Base-by-base conservation (phyloP, 768 basidiomycete species). In the Mycena belliarum region DNA sequence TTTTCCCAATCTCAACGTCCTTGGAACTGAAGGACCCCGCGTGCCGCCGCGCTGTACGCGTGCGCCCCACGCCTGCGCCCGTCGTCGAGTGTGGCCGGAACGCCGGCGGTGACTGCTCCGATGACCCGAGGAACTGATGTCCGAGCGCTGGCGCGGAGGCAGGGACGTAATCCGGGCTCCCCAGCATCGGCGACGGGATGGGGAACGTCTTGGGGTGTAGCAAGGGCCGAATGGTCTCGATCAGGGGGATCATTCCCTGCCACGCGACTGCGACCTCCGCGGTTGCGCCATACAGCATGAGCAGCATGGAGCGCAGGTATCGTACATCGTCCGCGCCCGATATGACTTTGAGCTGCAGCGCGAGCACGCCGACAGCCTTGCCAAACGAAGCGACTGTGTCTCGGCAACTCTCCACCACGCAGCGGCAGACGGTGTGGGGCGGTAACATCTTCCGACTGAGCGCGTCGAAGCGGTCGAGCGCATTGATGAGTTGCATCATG, bases 11-110 rank as follows among this genome's bases (percentile, higher is more conserved):
- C 68, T 96, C 88, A 7, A 96, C 89, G 69, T 97, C 95, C 68
- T 93, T 90, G 24, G 82, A 86, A 60, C 95, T 96, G 75, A 96
- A 98, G 4, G 95, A 96, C n/a, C 95, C 95, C 6, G 91, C 95
- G 70, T 96, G 91, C 35, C 95, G 80, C 42, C 94, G 80, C 23
- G 84, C 80, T 47, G 82, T 86, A 25, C 85, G 84, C 24, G 71
- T 72, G 58, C 80, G 79, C 54, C 72, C 79, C 55, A 54, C 63
- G 38, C 48, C 55, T 11, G 35, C 46, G 43, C 46, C 53, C 11
- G 49, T 51, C 29, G 42, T 38, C 11, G 59, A 52, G 46, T 53
- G 54, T 51, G 37, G 10, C 10, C 55, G 57, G 48, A 56, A 42
- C 41, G 28, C 26, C 41, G 59, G 57, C 29, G 54, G 46, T 6